These are phyloP conservation scores for Podospora bellae-mahoneyi DNA, from an alignment of 495 filamentous ascomycete species.

Conservation along the genomic window DNA sequence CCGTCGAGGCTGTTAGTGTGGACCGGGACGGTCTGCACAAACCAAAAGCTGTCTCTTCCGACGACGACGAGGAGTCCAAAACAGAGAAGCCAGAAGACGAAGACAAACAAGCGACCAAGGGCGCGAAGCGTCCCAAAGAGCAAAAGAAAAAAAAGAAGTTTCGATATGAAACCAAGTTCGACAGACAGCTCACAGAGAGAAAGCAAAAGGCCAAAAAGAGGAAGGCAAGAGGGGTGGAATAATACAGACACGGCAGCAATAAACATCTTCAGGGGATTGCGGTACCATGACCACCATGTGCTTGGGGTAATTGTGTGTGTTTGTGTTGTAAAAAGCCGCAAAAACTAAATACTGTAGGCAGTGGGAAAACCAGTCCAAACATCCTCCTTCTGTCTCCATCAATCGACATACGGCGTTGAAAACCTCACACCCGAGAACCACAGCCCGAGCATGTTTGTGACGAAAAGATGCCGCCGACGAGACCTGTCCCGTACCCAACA, in stretches of 20 bases:
- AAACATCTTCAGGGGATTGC: neutral
- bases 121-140: conserved; percentile 49
- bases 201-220: conserved; percentile 65
- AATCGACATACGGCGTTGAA: conserved; percentile 6
- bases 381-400: conserved; percentile 8
- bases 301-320: conserved; percentile 12
- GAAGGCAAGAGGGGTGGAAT: conserved; percentile 18
- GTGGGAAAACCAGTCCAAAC: conserved; percentile 12
- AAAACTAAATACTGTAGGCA: conserved; percentile 12
- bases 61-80: conserved; percentile 45
- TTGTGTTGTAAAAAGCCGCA: conserved; percentile 8
- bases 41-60: conserved; percentile 42
- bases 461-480: conserved; percentile 11
- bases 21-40: conserved; percentile 66
- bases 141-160: conserved; percentile 86
- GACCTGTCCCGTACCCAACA: conserved; percentile 4
- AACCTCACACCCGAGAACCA: conserved; percentile 10
- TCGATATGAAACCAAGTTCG: conserved; percentile 78
- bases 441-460: conserved; percentile 5
- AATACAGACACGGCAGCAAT: neutral
- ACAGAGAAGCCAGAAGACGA: conserved; percentile 32
- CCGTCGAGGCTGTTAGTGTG: conserved; percentile 83
- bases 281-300: neutral
- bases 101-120: conserved; percentile 29
- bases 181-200: conserved; percentile 62